Evolutionary conservation across 345 rosid species (phyloP), one percentile per base, ranked within the genome.

Genomic region (Euphorbia lathyris): DNA sequence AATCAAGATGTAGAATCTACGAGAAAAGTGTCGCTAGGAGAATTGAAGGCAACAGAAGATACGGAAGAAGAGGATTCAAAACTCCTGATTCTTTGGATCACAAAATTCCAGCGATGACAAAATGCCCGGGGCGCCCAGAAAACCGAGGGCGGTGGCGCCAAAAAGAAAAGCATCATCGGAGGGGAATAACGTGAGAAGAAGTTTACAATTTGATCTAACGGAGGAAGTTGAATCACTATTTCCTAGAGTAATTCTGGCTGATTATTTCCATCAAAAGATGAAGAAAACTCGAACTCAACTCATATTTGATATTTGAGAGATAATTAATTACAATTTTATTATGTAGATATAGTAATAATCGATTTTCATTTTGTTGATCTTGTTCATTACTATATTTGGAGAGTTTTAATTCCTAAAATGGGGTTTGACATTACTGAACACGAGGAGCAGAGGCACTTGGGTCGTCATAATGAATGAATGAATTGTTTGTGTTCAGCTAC

Each of bases 261-360:
- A 52, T 61, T 38, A 55, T 11, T 5, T 76, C 45, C 70, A 77
- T n/a, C n/a, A n/a, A 30, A 72, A 81, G 83, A 83, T 84, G 79
- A 91, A 86, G 87, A 88, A n/a, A 77, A 84, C 89, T 64, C 76
- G 92, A 75, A 78, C 69, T 57, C 26, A 79, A 79, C 16, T 20
- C 51, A 40, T 30, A 47, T 0, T 51, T 47, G n/a, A n/a, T n/a
- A n/a, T n/a, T n/a, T n/a, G n/a, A 36, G 25, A 51, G 10, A 51
- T 50, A 1, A n/a, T 50, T 51, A 51, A 19, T 51, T 20, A 51
- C 13, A 45, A 12, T 45, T 12, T 7, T 0, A 45, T 45, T 3
- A 51, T 1, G 10, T 19, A 51, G 56, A 51, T 51, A 51, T 51
- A 51, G 25, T 51, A n/a, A 51, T 19, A 51, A 51, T 51, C 7